Conservation (phyloP, 345 rosid genomes). For the Pugionium cornutum region DNA sequence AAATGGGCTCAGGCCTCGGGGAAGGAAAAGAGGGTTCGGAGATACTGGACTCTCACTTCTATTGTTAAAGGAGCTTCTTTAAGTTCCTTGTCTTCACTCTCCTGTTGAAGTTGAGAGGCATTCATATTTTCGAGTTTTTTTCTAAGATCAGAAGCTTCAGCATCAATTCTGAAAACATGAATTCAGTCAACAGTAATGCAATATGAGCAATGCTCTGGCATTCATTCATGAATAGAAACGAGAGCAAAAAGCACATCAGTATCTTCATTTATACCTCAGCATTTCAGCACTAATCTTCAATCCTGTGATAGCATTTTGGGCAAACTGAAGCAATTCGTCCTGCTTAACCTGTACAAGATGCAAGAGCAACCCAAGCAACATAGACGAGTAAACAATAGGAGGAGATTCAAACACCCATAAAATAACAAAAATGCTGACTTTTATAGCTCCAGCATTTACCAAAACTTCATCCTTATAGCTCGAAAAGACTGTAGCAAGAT, state of each 20-base stretch:
- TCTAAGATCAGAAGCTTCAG: conserved; percentile 66
- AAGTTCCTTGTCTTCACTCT: conserved; percentile 49
- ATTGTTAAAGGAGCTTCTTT: conserved; percentile 54
- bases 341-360: conserved; percentile 70
- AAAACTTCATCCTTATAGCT: conserved; percentile 91
- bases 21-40: conserved; percentile 7
- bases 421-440: background rate
- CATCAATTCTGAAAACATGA: conserved; percentile 65
- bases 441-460: conserved; percentile 52
- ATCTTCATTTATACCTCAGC: conserved; percentile 55
- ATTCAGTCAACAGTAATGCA: conserved; percentile 26
- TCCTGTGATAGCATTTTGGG: conserved; percentile 80
- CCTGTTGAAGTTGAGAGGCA: conserved; percentile 43
- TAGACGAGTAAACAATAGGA: conserved; percentile 12
- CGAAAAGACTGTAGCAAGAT: conserved; percentile 75
- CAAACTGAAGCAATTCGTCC: conserved; percentile 96
- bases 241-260: conserved; percentile 17
- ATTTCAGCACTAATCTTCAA: conserved; percentile 75
- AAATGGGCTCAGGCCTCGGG: background rate
- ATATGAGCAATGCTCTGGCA: conserved; percentile 25
- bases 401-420: conserved; percentile 24
- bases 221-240: conserved; percentile 20
- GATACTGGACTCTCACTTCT: conserved; percentile 53
- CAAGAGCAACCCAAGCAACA: conserved; percentile 22
- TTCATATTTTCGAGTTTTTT: conserved; percentile 59